phyloP scores from a whole-genome alignment of 2,329 filamentous ascomycete genomes.

The Ambrosiella cleistominuta region DNA sequence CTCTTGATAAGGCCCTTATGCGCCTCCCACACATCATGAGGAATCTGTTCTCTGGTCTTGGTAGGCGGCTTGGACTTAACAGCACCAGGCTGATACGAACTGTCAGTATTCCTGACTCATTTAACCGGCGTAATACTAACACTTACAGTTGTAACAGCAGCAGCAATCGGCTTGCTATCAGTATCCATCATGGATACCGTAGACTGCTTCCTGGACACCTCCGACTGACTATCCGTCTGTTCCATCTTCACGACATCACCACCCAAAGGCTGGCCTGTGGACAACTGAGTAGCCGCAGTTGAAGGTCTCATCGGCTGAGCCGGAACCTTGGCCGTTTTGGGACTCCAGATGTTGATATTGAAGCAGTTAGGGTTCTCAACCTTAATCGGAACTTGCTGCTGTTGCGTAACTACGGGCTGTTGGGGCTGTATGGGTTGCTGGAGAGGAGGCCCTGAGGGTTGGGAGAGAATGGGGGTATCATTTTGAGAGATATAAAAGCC shows the following conservation, averaged over 20 bases:
- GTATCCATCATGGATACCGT: background rate
- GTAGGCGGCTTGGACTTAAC: slow-evolving; percentile 3
- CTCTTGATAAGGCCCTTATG: slow-evolving; percentile 28
- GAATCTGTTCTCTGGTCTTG: slow-evolving; percentile 24
- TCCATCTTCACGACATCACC: slow-evolving; percentile 8
- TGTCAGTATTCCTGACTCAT: background rate
- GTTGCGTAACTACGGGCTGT: background rate
- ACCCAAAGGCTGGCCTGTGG: slow-evolving; percentile 8
- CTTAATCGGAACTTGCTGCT: background rate
- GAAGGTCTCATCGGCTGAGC: slow-evolving; percentile 15
- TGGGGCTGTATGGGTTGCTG: slow-evolving; percentile 8
- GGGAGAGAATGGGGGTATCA: background rate
- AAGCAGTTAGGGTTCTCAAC: slow-evolving; percentile 1
- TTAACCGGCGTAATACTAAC: background rate
- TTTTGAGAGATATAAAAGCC: background rate
- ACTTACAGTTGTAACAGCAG: background rate
- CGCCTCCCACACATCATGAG: slow-evolving; percentile 30
- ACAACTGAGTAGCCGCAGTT: slow-evolving; percentile 14
- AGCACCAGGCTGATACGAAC: no score
- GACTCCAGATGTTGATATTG: slow-evolving; percentile 20
- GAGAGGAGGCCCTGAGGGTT: background rate
- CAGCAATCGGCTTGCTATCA: background rate
- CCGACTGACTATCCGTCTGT: background rate
- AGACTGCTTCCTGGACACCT: background rate
- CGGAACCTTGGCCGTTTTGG: slow-evolving; percentile 23